Base-by-base conservation (phyloP, 2,329 filamentous ascomycete genomes). In the Cadophora gregata region DNA sequence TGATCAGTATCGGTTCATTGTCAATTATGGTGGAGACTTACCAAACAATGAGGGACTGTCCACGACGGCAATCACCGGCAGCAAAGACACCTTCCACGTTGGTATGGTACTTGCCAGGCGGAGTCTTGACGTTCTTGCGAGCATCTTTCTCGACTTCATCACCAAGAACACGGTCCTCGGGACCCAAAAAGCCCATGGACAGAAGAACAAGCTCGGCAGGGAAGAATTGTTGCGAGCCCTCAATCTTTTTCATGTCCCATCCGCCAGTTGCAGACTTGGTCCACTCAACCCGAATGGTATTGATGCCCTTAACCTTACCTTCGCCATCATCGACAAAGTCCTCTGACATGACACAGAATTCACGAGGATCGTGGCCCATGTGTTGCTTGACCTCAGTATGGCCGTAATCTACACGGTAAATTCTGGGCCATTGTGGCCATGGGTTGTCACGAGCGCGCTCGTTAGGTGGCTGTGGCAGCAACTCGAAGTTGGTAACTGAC, bases 221-320 rank as follows among this genome's bases (percentile, higher is more conserved):
- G 90, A 97, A 97, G 86, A 96, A 96, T 78, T 97, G 89, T 83
- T 97, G 92, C 69, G 91, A 95, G 45, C 92, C 93, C 72, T 97
- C 94, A 36, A 97, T 85, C 80, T 97, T 95, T 86, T 97, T 97
- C 93, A 98, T 97, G 81, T 97, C 95, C 95, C 95, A 98, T 53
- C 94, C 94, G 72, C 94, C 94, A 69, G 88, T 90, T 31, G 92
- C 86, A 63, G 89, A 93, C 85, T 94, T 96, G 74, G 93, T 96
- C 95, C 95, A 98, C 79, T 97, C 94, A 51, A 98, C 94, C 63
- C 95, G 93, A 67, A 96, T 88, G 51, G 93, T 97, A 81, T 96
- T 97, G 85, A 98, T 97, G 70, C 95, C 95, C 84, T 93, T 96
- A 77, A 98, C 93, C 71, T 90, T 90, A 78, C 94, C 94, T 59